Conservation (phyloP, 2,329 filamentous ascomycete genomes). For the Hypoxylon sp. region DNA sequence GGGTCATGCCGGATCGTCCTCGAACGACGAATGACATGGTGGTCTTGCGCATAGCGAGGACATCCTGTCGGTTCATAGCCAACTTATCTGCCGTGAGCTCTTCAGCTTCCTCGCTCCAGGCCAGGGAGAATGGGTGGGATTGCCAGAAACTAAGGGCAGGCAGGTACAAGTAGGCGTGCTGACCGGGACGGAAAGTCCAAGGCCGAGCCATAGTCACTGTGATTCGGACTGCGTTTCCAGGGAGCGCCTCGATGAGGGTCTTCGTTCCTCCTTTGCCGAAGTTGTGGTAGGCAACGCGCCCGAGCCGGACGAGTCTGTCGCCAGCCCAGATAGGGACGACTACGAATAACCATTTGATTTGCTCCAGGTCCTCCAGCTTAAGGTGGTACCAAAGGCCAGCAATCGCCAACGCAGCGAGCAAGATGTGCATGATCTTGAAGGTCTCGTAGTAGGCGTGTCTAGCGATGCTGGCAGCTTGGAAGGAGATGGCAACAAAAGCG, state of each 20-base stretch:
- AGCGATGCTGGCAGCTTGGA: slow-evolving; percentile 77
- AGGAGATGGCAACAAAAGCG: slow-evolving; percentile 70
- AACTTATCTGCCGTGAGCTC: slow-evolving; percentile 64
- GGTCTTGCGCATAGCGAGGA: slow-evolving; percentile 70
- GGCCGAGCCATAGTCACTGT: slow-evolving; percentile 80
- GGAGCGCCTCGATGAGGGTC: slow-evolving; percentile 79
- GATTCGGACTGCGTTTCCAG: slow-evolving; percentile 79
- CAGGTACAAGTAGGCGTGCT: slow-evolving; percentile 85
- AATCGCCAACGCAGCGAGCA: slow-evolving; percentile 68
- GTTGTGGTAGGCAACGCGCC: slow-evolving; percentile 73
- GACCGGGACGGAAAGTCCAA: slow-evolving; percentile 80
- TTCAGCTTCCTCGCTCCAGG: slow-evolving; percentile 78
- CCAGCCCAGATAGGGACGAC: slow-evolving; percentile 75
- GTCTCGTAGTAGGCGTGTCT: slow-evolving; percentile 84
- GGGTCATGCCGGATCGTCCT: slow-evolving; percentile 79
- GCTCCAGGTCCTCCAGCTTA: slow-evolving; percentile 64
- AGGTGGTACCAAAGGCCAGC: slow-evolving; percentile 76
- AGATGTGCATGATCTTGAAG: slow-evolving; percentile 79
- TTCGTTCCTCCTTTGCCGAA: slow-evolving; percentile 73
- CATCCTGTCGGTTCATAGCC: slow-evolving; percentile 69
- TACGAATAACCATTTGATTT: slow-evolving; percentile 69
- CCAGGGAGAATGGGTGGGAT: slow-evolving; percentile 83
- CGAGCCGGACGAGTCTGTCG: slow-evolving; percentile 71
- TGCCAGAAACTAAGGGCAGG: slow-evolving; percentile 78
- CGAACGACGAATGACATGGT: slow-evolving; percentile 79